A percentile compares a stretch with the other conserved stretches of the same genome.
phyloP scores from a whole-genome alignment of 768 basidiomycete species.

The Rhodotorula graminis region DNA sequence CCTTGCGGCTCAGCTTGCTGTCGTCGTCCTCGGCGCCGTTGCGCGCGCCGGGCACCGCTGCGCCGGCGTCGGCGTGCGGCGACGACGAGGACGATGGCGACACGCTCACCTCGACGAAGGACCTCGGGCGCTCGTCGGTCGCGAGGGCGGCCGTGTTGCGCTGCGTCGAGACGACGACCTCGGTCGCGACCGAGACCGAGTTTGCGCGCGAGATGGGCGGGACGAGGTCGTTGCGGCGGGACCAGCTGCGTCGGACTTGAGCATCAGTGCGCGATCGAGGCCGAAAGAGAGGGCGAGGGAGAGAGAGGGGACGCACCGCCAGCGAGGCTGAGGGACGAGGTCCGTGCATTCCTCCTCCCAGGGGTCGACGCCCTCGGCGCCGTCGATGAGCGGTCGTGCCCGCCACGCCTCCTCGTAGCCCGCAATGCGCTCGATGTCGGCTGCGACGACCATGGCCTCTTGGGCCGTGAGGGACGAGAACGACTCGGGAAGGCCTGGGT shows the following conservation, averaged over 20 bases:
- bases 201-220: not conserved
- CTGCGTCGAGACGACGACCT: not conserved
- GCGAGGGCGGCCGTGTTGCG: too few relatives aligned
- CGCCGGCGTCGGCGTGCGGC: too few relatives aligned
- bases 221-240: not conserved
- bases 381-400: not conserved
- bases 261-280: too few relatives aligned
- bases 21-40: not conserved
- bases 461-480: not conserved
- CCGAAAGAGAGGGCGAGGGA: too few relatives aligned
- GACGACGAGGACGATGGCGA: not conserved
- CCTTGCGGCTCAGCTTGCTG: not conserved
- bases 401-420: not conserved
- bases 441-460: not conserved
- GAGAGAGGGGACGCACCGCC: slow-evolving; percentile 1
- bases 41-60: not conserved
- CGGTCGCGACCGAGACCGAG: not conserved
- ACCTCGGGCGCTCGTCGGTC: too few relatives aligned
- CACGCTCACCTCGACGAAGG: not conserved
- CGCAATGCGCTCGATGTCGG: not conserved
- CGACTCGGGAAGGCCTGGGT: slow-evolving; percentile 5
- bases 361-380: not conserved
- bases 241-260: not conserved
- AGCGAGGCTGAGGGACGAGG: not conserved
- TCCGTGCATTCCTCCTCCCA: not conserved